Evolutionary conservation across 2,329 filamentous ascomycete species (phyloP), one percentile per base, ranked within the genome.

Genomic region (Fusarium beomiforme): DNA sequence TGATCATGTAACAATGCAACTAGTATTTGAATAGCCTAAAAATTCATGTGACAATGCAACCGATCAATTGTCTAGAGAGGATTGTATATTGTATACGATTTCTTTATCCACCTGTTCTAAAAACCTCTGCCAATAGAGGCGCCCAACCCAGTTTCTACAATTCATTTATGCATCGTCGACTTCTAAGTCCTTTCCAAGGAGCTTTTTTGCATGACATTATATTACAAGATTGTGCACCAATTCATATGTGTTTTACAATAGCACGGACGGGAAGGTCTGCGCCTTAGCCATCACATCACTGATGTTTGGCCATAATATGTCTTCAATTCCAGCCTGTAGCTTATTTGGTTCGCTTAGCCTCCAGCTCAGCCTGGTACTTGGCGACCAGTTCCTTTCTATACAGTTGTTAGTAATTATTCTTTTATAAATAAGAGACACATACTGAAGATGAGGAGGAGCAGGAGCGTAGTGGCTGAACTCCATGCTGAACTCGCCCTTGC

Each of bases 401-500:
- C 26, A 58, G 21, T 50, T 13, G 61, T 77, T 36, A 69, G 51
- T 37, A 34, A 64, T 24, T 43, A 13, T 29, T 16, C 14, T 14
- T 29, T 23, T 23, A 23, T n/a, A 10, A 39, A 43, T 19, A 14
- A 36, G 31, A 46, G 59, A 46, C 70, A 89, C 91, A 80, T 91
- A 93, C 92, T 99, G 96, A 81, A 98, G 81, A 79, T 98, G 95
- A 76, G 90, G 89, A 51, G 95, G 92, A 64, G 96, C 94, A 55
- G 94, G 87, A 56, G 93, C 90, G 78, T 99, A 99, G 84, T 98
- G 96, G 82, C 93, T 96, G 79, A 99, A 99, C 84, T 99, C 96
- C 96, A 99, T 98, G 77, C 89, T 92, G 80, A 98, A 99, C 85
- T 99, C 96, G 77, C 96, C 96, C 88, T 99, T 99, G 69, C 96